Percentiles rank a stretch among this genome's conserved stretches.
phyloP scores from a whole-genome alignment of 768 basidiomycete genomes.

The Tylopilus cervinicoccineus region DNA sequence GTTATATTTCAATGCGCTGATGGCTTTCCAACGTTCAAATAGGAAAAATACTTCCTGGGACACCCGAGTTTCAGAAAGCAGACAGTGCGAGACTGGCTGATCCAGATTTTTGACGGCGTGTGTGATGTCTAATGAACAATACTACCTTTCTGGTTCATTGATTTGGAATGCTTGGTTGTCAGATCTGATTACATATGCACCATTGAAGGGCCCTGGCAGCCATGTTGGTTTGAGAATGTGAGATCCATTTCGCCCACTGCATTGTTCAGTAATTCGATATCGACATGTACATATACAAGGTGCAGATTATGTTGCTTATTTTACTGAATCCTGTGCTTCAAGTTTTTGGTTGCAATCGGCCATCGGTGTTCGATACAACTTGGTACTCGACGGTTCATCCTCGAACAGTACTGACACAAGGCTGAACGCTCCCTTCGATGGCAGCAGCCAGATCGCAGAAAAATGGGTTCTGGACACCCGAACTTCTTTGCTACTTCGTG shows the following conservation, averaged over 20 bases:
- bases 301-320: background rate
- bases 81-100: no score
- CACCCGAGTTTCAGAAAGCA: no score
- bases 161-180: background rate
- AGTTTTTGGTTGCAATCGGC: background rate
- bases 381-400: background rate
- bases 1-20: no score
- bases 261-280: no score
- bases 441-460: conserved; percentile 20
- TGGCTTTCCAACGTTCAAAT: no score
- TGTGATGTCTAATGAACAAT: background rate
- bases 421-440: conserved; percentile 18
- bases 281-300: no score
- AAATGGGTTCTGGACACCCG: conserved; percentile 29
- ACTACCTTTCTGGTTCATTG: background rate
- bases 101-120: background rate
- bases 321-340: conserved; percentile 12
- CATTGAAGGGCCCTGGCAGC: no score
- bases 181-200: background rate
- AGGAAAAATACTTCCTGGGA: no score
- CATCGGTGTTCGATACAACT: background rate
- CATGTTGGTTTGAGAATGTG: no score
- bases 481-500: conserved; percentile 45
- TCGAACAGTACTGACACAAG: conserved; percentile 6
- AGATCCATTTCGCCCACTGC: no score